phyloP scores from a whole-genome alignment of 1,284 basidiomycete genomes.

The Flammula alnicola region DNA sequence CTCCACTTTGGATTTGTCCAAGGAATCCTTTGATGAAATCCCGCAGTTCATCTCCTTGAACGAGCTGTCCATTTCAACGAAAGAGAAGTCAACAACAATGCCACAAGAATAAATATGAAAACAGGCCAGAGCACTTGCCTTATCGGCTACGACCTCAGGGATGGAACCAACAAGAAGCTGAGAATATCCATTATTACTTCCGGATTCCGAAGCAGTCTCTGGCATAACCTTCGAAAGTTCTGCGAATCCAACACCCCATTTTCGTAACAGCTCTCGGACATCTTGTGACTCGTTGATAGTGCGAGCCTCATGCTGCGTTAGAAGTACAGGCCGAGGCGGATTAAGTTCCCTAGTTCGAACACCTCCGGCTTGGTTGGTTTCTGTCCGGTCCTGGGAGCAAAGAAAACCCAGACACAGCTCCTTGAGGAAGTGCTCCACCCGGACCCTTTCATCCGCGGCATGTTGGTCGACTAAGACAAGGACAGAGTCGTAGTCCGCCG shows the following conservation, averaged over 20 bases:
- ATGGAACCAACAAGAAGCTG: slow-evolving; percentile 63
- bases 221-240: slow-evolving; percentile 34
- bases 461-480: slow-evolving; percentile 93
- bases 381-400: slow-evolving; percentile 32
- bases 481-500: slow-evolving; percentile 26
- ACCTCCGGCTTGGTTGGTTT: slow-evolving; percentile 32
- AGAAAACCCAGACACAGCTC: slow-evolving; percentile 73
- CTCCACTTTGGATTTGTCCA: slow-evolving; percentile 43
- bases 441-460: slow-evolving; percentile 91
- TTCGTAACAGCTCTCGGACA: slow-evolving; percentile 53
- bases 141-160: slow-evolving; percentile 70
- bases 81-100: slow-evolving; percentile 16
- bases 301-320: slow-evolving; percentile 65
- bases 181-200: slow-evolving; percentile 46
- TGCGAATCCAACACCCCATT: slow-evolving; percentile 77
- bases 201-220: slow-evolving; percentile 32
- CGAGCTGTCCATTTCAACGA: slow-evolving; percentile 49
- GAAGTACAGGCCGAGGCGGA: slow-evolving; percentile 60
- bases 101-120: slow-evolving; percentile 15
- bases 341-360: slow-evolving; percentile 47
- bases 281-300: slow-evolving; percentile 47
- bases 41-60: slow-evolving; percentile 65
- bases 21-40: slow-evolving; percentile 71
- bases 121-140: slow-evolving; percentile 47
- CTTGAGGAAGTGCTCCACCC: slow-evolving; percentile 83